Base-by-base conservation (phyloP, 768 basidiomycete genomes). In the Strobilomyces confusus region DNA sequence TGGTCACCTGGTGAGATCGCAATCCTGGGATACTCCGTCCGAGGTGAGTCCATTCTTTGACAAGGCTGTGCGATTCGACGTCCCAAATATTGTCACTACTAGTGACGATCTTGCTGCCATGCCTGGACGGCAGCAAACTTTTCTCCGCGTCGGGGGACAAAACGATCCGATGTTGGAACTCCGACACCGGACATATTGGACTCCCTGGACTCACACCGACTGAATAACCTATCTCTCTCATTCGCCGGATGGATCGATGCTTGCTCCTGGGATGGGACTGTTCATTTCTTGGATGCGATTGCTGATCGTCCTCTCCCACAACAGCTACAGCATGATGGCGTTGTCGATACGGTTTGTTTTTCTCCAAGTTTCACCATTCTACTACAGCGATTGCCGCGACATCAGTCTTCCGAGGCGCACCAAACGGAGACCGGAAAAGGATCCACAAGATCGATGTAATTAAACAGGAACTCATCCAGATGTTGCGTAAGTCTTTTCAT, bases 401-500 rank as follows among this genome's bases (percentile, higher is more conserved):
- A 8, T 26, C 26, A 26, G 26, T 26, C 26, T 26, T 26, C 8
- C 26, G 26, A 26, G 4, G 4, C 8, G 26, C 26, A 26, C 26
- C 26, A 26, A 26, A 26, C 8, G 26, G 26, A 4, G 26, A 26
- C 26, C 4, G 26, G 26, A 26, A 26, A 8, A 26, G 26, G 26
- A 26, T 26, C 26, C 26, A 26, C 26, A 26, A 26, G 26, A 26
- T 26, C 26, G 26, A 26, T 26, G 26, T 4, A 26, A 26, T 26
- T 8, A 26, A 26, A 26, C 26, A 26, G 26, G 8, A 26, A 26
- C 26, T 26, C 26, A 26, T 8, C 26, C 4, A 46, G 37, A 55
- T 58, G 59, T 53, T 58, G 46, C 45, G 57, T 58, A 9, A 45
- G 57, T 52, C 9, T 14, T 43, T 15, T 11, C 8, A 5, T 37